Evolutionary conservation across 2,329 filamentous ascomycete species (phyloP).

Genomic region (Colletotrichum karsti): DNA sequence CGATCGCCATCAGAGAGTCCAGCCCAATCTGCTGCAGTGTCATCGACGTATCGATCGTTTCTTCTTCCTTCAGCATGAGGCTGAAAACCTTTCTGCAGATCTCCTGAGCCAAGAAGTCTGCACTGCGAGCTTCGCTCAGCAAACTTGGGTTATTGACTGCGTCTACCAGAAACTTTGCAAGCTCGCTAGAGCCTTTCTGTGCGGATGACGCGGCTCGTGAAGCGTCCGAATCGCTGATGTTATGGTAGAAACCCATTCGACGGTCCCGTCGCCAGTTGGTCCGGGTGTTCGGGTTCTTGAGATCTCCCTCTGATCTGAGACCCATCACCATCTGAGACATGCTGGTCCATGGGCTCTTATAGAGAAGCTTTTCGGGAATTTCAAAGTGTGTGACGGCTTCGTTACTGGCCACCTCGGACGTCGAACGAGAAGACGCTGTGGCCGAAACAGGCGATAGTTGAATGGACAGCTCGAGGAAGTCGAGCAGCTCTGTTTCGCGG

Average conservation of each 20-base stretch:
- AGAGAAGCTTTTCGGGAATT: background rate
- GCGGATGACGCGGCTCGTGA: too few relatives aligned
- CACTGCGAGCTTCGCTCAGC: too few relatives aligned
- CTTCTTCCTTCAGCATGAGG: conserved; percentile 4
- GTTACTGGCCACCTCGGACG: too few relatives aligned
- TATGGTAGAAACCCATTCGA: conserved; percentile 6
- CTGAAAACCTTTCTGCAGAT: conserved; percentile 28
- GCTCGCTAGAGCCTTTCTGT: background rate
- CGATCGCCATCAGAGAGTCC: conserved; percentile 6
- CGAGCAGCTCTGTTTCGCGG: background rate
- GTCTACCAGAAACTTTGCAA: background rate
- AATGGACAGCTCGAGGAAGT: background rate
- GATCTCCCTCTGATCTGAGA: background rate
- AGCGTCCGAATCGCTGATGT: too few relatives aligned
- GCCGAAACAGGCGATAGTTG: too few relatives aligned
- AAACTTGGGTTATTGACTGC: too few relatives aligned
- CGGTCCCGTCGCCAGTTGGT: conserved; percentile 1
- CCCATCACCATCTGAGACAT: conserved; percentile 2
- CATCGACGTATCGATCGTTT: background rate
- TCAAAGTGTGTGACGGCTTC: too few relatives aligned
- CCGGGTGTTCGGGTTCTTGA: conserved; percentile 18
- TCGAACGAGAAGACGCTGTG: too few relatives aligned
- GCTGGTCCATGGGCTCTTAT: background rate
- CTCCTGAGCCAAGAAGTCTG: conserved; percentile 10
- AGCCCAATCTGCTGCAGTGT: conserved; percentile 1